phyloP scores from a whole-genome alignment of 345 rosid genomes.

The Lepidium sativum region DNA sequence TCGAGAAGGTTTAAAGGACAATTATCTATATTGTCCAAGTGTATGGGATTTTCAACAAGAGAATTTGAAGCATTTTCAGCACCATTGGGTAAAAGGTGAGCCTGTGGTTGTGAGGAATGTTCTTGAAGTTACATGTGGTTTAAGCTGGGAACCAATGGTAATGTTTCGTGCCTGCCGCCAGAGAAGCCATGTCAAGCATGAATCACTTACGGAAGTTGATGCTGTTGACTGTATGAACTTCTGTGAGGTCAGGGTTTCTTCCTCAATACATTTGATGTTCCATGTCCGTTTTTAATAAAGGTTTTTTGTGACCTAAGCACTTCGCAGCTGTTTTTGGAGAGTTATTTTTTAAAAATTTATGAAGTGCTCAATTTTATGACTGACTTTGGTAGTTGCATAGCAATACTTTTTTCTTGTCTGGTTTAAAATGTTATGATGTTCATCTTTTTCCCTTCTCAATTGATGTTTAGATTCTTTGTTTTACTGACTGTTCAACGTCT shows the following conservation, averaged over 20 bases:
- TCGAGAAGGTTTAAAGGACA: conserved; percentile 42
- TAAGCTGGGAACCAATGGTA: conserved; percentile 88
- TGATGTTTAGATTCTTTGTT: too few relatives aligned
- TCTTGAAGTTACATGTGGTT: conserved; percentile 47
- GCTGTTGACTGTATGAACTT: conserved; percentile 61
- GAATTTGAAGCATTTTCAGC: conserved; percentile 58
- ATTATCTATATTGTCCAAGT: conserved; percentile 52
- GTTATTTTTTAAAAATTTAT: too few relatives aligned
- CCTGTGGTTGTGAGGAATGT: conserved; percentile 59
- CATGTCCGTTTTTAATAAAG: not conserved
- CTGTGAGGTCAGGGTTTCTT: conserved; percentile 28
- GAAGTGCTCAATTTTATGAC: too few relatives aligned
- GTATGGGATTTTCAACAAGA: conserved; percentile 30
- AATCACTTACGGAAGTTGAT: conserved; percentile 30
- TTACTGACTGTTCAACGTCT: too few relatives aligned
- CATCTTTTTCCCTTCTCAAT: too few relatives aligned
- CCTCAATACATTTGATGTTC: too few relatives aligned
- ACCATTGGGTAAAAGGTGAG: conserved; percentile 71
- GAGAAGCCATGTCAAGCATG: conserved; percentile 29
- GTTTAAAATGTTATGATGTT: too few relatives aligned
- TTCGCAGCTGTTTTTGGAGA: not conserved
- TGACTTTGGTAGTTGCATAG: too few relatives aligned
- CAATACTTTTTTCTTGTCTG: too few relatives aligned
- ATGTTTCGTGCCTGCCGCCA: conserved; percentile 72
- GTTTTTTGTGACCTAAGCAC: not conserved